Evolutionary conservation across 148 eudicot genomes (phyloP).

Genomic region (Salicornia ramosissima): DNA sequence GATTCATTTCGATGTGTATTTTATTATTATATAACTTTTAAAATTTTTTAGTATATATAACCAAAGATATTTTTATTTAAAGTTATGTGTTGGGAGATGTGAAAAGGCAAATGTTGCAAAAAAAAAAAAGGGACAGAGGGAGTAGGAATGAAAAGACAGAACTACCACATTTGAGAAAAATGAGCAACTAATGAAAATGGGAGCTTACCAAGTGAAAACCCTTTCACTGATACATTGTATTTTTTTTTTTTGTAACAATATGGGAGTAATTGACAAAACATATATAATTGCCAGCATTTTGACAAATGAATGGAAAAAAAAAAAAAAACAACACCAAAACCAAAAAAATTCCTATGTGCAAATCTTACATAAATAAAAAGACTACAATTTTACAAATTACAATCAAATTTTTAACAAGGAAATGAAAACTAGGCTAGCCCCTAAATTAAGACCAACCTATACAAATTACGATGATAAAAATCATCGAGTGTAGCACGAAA

Average conservation of each 20-base stretch:
- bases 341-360: slow-evolving; percentile 18
- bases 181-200: background rate
- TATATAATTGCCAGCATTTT: slow-evolving; percentile 3
- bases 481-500: slow-evolving; percentile 16
- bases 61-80: too few relatives aligned
- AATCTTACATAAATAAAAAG: slow-evolving; percentile 3
- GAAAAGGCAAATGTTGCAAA: too few relatives aligned
- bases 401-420: slow-evolving; percentile 1
- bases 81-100: too few relatives aligned
- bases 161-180: background rate
- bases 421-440: background rate
- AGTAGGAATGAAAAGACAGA: too few relatives aligned
- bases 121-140: too few relatives aligned
- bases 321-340: slow-evolving; percentile 22
- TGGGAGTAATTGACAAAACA: background rate
- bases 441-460: background rate
- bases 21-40: too few relatives aligned
- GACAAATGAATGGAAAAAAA: slow-evolving; percentile 25
- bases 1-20: too few relatives aligned
- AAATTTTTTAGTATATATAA: too few relatives aligned
- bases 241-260: too few relatives aligned
- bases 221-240: background rate
- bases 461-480: slow-evolving; percentile 13
- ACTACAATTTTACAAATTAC: slow-evolving; percentile 25
- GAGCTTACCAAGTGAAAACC: background rate